Evolutionary conservation across 768 basidiomycete species (phyloP), one percentile per base, ranked within the genome.

Genomic region (Hirschioporus abietinus): DNA sequence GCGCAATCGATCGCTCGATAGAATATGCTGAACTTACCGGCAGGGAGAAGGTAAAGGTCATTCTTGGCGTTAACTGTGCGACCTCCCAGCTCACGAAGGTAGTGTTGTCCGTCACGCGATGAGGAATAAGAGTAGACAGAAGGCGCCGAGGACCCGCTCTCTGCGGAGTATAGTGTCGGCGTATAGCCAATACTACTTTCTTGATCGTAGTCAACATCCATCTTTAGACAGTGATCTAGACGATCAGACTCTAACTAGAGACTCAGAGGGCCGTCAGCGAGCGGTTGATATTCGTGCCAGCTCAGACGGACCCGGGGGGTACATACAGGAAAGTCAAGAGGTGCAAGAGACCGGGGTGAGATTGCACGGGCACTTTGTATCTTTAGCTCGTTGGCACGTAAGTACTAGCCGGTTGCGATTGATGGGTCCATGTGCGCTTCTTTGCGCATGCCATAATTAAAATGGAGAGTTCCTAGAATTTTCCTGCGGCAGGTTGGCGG

Each of bases 21-120:
- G 30, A 61, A 2, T 8, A 25, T 1, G 23, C 23, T 3, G 18
- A 24, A 34, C 24, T 15, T 24, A 61, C 60, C 60, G 23, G 60
- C 60, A 18, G 60, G 60, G 2, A 61, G 30, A 15, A 61, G 60
- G 18, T 61, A 61, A 15, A 61, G 60, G 15, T 61, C 60, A 24
- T 61, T 61, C 30, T 61, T 25, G 15, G 60, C 60, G 60, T 61
- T 61, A 15, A 61, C 24, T 17, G 30, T 34, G 23, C 60, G 60
- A 3, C 60, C 60, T 61, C 30, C 25, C 3, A 61, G 25, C 24
- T 25, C 4, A 12, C 60, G 60, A 2, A 61, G 60, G 23, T 25
- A 34, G 15, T 25, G 25, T 34, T 25, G 25, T 17, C 60, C 60
- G 60, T 61, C 60, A 25, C 60, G 60, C 24, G 60, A 61, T 1